These are phyloP conservation scores for Durio zibethinus DNA, from an alignment of 345 rosid species.

Conservation along the genomic window DNA sequence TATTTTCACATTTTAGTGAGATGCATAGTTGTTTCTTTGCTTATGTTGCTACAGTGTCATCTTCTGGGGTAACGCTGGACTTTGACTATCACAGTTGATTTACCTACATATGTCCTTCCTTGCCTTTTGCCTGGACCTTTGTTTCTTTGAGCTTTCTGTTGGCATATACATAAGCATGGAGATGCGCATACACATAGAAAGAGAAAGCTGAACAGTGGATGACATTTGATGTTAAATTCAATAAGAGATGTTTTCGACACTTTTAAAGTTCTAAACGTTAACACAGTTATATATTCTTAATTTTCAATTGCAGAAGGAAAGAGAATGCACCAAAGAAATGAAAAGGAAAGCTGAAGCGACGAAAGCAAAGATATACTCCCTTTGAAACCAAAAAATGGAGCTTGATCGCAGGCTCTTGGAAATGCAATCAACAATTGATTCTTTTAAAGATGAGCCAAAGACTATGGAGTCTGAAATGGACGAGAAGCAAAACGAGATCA, in stretches of 20 bases:
- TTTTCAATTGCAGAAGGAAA: conserved; percentile 44
- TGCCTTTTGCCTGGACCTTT: too few species aligned
- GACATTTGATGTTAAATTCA: too few species aligned
- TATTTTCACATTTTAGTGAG: not conserved
- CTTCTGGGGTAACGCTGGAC: not conserved
- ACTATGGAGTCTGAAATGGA: conserved; percentile 41
- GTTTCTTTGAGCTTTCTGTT: too few species aligned
- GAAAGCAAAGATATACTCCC: conserved; percentile 36
- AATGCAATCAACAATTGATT: conserved; percentile 50
- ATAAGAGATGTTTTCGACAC: too few species aligned
- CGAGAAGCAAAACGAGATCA: conserved; percentile 46
- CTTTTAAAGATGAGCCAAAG: conserved; percentile 53
- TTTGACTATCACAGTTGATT: not conserved
- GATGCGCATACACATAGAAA: too few species aligned
- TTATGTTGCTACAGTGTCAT: not conserved
- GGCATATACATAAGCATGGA: too few species aligned
- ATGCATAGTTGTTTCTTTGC: not conserved
- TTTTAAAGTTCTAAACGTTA: too few species aligned
- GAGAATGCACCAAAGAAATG: conserved; percentile 39
- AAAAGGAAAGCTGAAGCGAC: conserved; percentile 41
- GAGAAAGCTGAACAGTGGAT: too few species aligned
- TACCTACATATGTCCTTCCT: too few species aligned
- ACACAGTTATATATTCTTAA: too few species aligned
- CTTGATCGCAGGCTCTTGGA: conserved; percentile 40
- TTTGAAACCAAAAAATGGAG: conserved; percentile 51